Evolutionary conservation across 306 rosid species (phyloP).

Genomic region (Cicer pinnatifidum): DNA sequence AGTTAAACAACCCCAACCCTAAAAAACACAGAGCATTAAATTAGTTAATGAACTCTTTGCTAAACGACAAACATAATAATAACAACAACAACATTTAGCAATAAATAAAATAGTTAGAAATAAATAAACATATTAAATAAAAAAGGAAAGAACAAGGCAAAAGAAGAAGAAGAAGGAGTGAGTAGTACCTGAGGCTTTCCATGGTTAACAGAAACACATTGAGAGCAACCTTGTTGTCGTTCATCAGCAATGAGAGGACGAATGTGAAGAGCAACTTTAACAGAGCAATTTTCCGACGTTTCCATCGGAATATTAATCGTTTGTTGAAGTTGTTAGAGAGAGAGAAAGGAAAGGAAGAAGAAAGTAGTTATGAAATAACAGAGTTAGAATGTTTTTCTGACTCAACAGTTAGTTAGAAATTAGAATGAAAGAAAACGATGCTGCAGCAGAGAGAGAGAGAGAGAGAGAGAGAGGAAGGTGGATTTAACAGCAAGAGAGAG

Average conservation of each 20-base stretch:
- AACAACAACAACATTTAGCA: neutral
- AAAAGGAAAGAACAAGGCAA: neutral
- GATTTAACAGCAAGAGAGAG: conserved; percentile 47
- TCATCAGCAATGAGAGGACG: conserved; percentile 84
- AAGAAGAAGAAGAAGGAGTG: conserved; percentile 2
- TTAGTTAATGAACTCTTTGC: conserved; percentile 37
- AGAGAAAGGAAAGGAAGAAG: neutral
- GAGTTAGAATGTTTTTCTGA: conserved; percentile 30
- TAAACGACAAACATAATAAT: conserved; percentile 44
- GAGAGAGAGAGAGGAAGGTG: conserved; percentile 36
- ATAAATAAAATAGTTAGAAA: conserved; percentile 4
- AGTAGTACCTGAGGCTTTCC: conserved; percentile 69
- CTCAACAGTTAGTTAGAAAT: conserved; percentile 39
- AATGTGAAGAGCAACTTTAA: conserved; percentile 82
- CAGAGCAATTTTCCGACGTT: conserved; percentile 66
- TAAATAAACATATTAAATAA: conserved; percentile 31
- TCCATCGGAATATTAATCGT: conserved; percentile 52
- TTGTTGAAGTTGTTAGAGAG: too few relatives aligned
- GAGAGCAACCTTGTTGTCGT: conserved; percentile 68
- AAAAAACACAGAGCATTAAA: neutral
- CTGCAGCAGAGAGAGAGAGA: conserved; percentile 47
- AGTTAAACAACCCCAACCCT: conserved; percentile 6
- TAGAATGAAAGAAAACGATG: conserved; percentile 54
- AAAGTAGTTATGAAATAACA: conserved; percentile 6
- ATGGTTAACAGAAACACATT: conserved; percentile 64